phyloP scores from a whole-genome alignment of 164 flowering plant genomes.

The Pachysandra terminalis region DNA sequence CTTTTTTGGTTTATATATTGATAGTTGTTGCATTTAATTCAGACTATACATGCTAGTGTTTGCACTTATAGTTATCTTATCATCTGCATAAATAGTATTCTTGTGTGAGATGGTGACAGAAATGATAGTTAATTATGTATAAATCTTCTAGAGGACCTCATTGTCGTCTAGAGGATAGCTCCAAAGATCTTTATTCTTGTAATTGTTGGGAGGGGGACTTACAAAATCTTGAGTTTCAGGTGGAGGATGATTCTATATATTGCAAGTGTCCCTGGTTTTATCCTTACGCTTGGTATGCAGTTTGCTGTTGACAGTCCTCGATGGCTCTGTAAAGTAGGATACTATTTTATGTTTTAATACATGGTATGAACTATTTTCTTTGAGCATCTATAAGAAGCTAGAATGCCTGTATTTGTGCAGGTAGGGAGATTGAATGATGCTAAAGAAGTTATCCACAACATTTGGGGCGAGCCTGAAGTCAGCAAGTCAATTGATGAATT shows the following conservation, averaged over 20 bases:
- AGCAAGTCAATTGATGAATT: constrained; percentile 62
- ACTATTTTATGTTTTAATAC: constrained; percentile 2
- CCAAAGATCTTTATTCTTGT: not conserved
- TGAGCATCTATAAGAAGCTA: not conserved
- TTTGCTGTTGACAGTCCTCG: constrained; percentile 93
- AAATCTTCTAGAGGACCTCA: too few relatives aligned
- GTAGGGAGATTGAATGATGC: constrained; percentile 65
- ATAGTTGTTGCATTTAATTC: too few relatives aligned
- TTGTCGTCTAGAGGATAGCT: too few relatives aligned
- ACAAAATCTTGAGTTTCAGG: constrained; percentile 38
- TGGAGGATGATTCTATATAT: constrained; percentile 82
- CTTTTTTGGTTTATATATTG: too few relatives aligned
- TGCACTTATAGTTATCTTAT: too few relatives aligned
- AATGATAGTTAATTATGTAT: not conserved
- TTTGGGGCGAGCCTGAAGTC: constrained; percentile 76
- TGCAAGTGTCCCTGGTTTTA: constrained; percentile 66
- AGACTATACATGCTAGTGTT: not conserved
- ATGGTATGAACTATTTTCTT: not conserved
- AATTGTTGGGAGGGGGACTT: not conserved
- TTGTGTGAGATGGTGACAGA: not conserved
- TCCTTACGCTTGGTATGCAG: constrained; percentile 74
- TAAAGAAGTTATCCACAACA: constrained; percentile 39
- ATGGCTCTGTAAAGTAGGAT: constrained; percentile 77
- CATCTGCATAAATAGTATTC: not conserved
- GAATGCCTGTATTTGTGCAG: constrained; percentile 25